A percentile compares a stretch with the other conserved stretches of the same genome.
phyloP scores from a whole-genome alignment of 495 filamentous ascomycete species.

The Talaromyces wortmannii region DNA sequence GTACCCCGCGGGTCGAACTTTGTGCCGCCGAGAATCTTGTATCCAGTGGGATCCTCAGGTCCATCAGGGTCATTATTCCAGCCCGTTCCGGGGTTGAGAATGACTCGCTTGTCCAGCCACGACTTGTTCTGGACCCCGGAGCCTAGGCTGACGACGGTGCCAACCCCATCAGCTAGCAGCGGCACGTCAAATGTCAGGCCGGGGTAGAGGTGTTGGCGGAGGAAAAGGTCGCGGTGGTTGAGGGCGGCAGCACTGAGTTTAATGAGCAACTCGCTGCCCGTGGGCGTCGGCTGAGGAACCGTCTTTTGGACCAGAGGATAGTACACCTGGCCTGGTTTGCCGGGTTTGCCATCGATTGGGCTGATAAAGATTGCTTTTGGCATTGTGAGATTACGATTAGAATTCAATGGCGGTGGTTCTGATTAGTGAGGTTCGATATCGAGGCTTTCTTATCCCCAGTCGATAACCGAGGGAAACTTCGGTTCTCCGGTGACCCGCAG shows the following conservation, averaged over 20 bases:
- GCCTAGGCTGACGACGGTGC: slow-evolving; percentile 59
- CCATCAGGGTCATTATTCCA: slow-evolving; percentile 66
- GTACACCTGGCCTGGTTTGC: slow-evolving; percentile 84
- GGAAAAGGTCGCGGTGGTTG: slow-evolving; percentile 90
- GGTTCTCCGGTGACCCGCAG: too few species aligned
- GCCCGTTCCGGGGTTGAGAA: slow-evolving; percentile 66
- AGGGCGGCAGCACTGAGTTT: slow-evolving; percentile 68
- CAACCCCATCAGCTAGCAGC: slow-evolving; percentile 72
- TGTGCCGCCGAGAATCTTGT: slow-evolving; percentile 68
- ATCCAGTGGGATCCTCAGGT: slow-evolving; percentile 58
- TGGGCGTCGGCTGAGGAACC: slow-evolving; percentile 52
- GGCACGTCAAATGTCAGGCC: slow-evolving; percentile 68
- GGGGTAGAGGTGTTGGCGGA: slow-evolving; percentile 87
- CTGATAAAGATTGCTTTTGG: slow-evolving; percentile 44
- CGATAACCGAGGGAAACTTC: too few species aligned
- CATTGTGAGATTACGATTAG: slow-evolving; percentile 26
- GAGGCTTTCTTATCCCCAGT: background rate
- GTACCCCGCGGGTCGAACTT: slow-evolving; percentile 57
- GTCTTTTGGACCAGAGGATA: slow-evolving; percentile 54
- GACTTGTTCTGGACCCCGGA: slow-evolving; percentile 35
- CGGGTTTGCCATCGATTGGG: slow-evolving; percentile 50
- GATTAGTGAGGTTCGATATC: background rate
- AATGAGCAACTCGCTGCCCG: slow-evolving; percentile 59
- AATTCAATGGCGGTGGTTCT: too few species aligned
- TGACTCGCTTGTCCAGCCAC: slow-evolving; percentile 60